These are phyloP conservation scores for Daldinia caldariorum DNA, from an alignment of 495 filamentous ascomycete genomes.

Conservation along the genomic window DNA sequence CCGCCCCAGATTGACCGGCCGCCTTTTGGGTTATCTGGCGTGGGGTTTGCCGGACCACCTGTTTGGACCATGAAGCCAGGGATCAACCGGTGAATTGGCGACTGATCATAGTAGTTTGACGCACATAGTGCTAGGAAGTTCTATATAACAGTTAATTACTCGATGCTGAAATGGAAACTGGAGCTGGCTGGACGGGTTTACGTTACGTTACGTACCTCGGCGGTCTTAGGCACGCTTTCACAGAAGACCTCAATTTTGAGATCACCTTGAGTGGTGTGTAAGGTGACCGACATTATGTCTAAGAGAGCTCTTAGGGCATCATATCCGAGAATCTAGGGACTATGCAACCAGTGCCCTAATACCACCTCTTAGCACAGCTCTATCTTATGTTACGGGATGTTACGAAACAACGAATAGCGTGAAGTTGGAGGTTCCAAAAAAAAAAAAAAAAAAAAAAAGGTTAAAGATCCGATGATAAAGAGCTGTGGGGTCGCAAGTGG, in stretches of 20 bases:
- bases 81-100: slow-evolving; percentile 91
- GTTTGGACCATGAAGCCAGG: slow-evolving; percentile 93
- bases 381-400: slow-evolving; percentile 1
- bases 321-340: slow-evolving; percentile 1
- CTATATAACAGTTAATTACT: slow-evolving; percentile 53
- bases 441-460: slow-evolving; percentile 28
- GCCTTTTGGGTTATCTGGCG: slow-evolving; percentile 72
- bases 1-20: slow-evolving; percentile 86
- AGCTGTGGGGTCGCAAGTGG: slow-evolving; percentile 30
- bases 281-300: slow-evolving; percentile 68
- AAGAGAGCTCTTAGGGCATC: neutral
- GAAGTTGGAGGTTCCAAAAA: slow-evolving; percentile 33
- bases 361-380: neutral
- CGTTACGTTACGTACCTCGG: slow-evolving; percentile 64
- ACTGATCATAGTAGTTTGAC: slow-evolving; percentile 82
- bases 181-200: neutral
- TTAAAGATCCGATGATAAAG: slow-evolving; percentile 30
- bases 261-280: slow-evolving; percentile 90
- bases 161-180: neutral
- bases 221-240: slow-evolving; percentile 90
- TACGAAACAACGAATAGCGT: slow-evolving; percentile 5
- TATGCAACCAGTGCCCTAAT: neutral
- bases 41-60: slow-evolving; percentile 76
- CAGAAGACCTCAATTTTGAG: slow-evolving; percentile 98
- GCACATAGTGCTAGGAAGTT: slow-evolving; percentile 98